Base-by-base conservation (phyloP, 176 grass and related monocot species). In the sorghum (Sorghum bicolor) region DNA sequence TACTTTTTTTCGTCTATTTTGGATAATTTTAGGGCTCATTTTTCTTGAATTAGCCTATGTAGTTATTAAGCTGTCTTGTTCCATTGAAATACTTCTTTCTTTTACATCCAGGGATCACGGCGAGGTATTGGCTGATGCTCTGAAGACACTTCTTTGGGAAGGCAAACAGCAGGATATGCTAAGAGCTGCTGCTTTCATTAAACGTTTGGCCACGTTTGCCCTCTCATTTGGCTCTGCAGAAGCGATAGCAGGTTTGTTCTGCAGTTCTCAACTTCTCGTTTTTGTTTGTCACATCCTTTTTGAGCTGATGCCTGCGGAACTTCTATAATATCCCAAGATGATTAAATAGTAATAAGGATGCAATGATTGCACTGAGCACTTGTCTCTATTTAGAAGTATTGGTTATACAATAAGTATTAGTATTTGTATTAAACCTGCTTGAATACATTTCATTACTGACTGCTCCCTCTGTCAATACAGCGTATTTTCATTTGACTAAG, bases 61-160 rank as follows among this genome's bases (percentile, higher is more conserved):
- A 57, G 19, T 55, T 55, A 55, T 38, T 65, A 52, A 72, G 7
- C 22, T 83, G 45, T 55, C 44, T n/a, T n/a, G 20, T 12, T 0
- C 57, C 71, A 52, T 71, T 53, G 78, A 77, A 8, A 81, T 53
- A 20, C 55, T 41, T 3, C 3, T 57, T 50, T 67, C 13, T 80
- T 16, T 26, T 87, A 48, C 69, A 83, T 87, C 31, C 88, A 99
- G 93, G 84, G 96, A 96, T 82, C 72, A 33, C 24, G 93, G 93
- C 79, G 89, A 94, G 78, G 87, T 99, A 83, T 80, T 99, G 80
- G 93, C 91, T 64, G 93, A 96, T 74, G 96, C 96, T 88, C 81
- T 99, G 53, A 91, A 99, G 88, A 91, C 78, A 17, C 94, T 99
- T 83, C 86, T 96, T 37, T 99, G 96, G 87, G 96, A 99, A 88